Evolutionary conservation across 2,329 filamentous ascomycete genomes (phyloP).

Genomic region (Bipolaris cookei): DNA sequence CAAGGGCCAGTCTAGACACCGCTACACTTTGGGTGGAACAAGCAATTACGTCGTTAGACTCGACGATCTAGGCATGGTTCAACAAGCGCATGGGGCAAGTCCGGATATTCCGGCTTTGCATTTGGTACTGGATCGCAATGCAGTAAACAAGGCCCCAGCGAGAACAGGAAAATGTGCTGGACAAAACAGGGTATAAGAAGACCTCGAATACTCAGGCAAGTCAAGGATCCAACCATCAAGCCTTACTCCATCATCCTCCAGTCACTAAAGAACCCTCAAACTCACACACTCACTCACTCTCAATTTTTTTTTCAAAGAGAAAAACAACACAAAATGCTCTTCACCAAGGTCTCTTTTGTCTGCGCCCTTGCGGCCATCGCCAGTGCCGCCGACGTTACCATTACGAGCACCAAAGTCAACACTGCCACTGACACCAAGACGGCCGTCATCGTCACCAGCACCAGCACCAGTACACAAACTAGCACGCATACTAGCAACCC

Average conservation of each 20-base stretch:
- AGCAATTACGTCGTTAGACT: neutral
- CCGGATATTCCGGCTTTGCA: conserved; percentile 1
- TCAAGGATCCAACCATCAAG: too few species aligned
- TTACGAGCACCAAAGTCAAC: conserved; percentile 34
- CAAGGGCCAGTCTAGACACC: neutral
- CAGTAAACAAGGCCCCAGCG: neutral
- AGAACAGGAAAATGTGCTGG: neutral
- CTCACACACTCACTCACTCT: neutral
- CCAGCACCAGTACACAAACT: neutral
- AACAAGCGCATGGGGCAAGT: neutral
- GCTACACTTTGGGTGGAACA: neutral
- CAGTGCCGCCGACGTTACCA: conserved; percentile 31
- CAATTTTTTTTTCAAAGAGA: neutral
- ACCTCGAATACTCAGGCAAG: neutral
- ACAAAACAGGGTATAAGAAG: conserved; percentile 9
- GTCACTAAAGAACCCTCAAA: neutral
- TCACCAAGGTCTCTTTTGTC: conserved; percentile 33
- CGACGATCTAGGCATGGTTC: neutral
- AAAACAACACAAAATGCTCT: conserved; percentile 26
- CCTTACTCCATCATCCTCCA: too few species aligned
- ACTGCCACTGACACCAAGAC: neutral
- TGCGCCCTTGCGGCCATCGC: conserved; percentile 29
- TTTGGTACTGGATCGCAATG: neutral
- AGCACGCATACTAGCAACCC: conserved; percentile 9
- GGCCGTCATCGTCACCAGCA: conserved; percentile 1